A percentile compares a stretch with the other conserved stretches of the same genome.
These are phyloP conservation scores for Ogataea trehalophila DNA, from an alignment of 805 yeast species.

Conservation along the genomic window DNA sequence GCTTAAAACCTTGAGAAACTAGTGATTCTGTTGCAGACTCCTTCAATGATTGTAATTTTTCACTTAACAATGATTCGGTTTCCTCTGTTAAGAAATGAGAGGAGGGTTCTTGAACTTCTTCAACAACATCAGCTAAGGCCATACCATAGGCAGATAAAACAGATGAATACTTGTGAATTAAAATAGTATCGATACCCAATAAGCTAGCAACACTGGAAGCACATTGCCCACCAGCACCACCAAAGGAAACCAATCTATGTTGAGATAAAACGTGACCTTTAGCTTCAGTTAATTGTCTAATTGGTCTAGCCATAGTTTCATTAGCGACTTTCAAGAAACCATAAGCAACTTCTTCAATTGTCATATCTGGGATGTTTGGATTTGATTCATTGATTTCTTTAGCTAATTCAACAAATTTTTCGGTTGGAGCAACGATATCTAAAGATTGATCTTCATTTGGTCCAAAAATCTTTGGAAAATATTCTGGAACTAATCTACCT, in stretches of 20 bases:
- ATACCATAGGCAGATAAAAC: slow-evolving; percentile 86
- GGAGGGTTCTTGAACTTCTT: slow-evolving; percentile 73
- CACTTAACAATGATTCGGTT: slow-evolving; percentile 32
- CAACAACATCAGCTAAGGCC: slow-evolving; percentile 79
- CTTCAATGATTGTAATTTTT: slow-evolving; percentile 42
- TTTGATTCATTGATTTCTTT: slow-evolving; percentile 49
- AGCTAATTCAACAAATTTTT: slow-evolving; percentile 52
- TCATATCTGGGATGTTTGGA: slow-evolving; percentile 35
- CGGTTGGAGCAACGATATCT: slow-evolving; percentile 47
- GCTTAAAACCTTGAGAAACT: slow-evolving; percentile 48
- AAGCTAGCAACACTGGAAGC: slow-evolving; percentile 71
- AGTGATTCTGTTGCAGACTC: slow-evolving; percentile 38
- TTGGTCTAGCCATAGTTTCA: slow-evolving; percentile 88
- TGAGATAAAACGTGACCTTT: slow-evolving; percentile 64
- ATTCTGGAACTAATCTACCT: slow-evolving; percentile 69
- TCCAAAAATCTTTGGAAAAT: slow-evolving; percentile 80
- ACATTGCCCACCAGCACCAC: slow-evolving; percentile 94
- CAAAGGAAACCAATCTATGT: slow-evolving; percentile 77
- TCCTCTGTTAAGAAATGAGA: slow-evolving; percentile 37
- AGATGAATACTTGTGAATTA: slow-evolving; percentile 79
- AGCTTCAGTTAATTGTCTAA: slow-evolving; percentile 78
- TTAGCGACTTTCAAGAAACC: slow-evolving; percentile 83
- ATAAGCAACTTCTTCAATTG: slow-evolving; percentile 66
- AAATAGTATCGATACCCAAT: slow-evolving; percentile 61
- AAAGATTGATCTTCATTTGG: slow-evolving; percentile 70